Evolutionary conservation across 805 yeast species (phyloP), one percentile per base, ranked within the genome.

Genomic region (Ogataea nitratoaversa): DNA sequence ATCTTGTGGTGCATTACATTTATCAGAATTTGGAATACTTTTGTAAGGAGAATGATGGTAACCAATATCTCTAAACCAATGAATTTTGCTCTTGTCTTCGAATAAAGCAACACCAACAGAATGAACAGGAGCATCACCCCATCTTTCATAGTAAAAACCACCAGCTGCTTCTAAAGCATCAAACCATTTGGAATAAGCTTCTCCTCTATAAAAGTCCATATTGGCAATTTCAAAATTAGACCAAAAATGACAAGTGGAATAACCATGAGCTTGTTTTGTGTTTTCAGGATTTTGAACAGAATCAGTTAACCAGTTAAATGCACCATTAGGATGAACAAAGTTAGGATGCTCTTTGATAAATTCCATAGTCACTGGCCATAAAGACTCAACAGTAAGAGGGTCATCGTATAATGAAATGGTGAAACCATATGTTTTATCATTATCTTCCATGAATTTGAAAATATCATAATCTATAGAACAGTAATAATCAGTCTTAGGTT

Each of bases 51-150:
- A 66, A 60, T 85, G 95, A 42, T 69, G 70, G 58, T 85, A 85
- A 1, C 93, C 95, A 38, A 85, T 79, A 57, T 85, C 95, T 58
- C 86, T 74, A 59, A 88, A 88, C 91, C 95, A 88, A 58, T 88
- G 95, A 30, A 88, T 73, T 46, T 74, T 71, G 13, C 71, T 64
- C 54, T 76, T 82, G 53, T 84, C 89, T 19, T 83, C 86, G 57
- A 87, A 84, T 43, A 85, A 59, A 19, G 78, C 78, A 32, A 85
- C 63, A 1, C 90, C 95, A 40, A 87, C 62, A 16, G 88, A 78
- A 57, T 86, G 93, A 2, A 87, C 93, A 2, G 95, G 95, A 0
- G 95, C 95, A 66, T 87, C 95, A 4, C 95, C 95, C 95, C 95
- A 87, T 50, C 95, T 67, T 61, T 89, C 96, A 56, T 87, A 87